Evolutionary conservation across 805 yeast species (phyloP).

Genomic region (Cyberlindnera sargentensis): DNA sequence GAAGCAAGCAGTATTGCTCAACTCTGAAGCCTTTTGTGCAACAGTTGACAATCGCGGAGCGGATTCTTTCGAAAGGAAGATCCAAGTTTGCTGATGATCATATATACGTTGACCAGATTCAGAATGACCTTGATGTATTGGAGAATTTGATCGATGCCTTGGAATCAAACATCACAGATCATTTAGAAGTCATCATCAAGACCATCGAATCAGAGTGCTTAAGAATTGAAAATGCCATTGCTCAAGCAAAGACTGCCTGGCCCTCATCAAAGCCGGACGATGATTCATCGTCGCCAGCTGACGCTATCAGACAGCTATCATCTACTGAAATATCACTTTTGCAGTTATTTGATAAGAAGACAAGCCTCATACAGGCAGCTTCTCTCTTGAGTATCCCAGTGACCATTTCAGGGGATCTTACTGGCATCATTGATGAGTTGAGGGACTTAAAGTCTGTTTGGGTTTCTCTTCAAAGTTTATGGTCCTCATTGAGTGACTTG

Average conservation of each 20-base stretch:
- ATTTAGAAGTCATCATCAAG: constrained; percentile 35
- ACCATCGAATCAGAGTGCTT: constrained; percentile 34
- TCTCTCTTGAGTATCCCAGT: constrained; percentile 28
- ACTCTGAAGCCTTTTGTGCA: constrained; percentile 3
- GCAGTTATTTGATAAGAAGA: constrained; percentile 13
- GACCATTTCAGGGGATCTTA: constrained; percentile 23
- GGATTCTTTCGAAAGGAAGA: constrained; percentile 34
- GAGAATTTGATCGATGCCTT: constrained; percentile 31
- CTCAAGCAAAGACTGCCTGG: constrained; percentile 39
- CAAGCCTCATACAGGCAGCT: constrained; percentile 25
- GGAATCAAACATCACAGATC: constrained; percentile 31
- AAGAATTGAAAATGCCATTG: constrained; percentile 28
- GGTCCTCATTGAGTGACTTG: constrained; percentile 38
- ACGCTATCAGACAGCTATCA: constrained; percentile 32
- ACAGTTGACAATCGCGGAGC: constrained; percentile 26
- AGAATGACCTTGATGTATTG: constrained; percentile 38
- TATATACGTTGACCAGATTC: constrained; percentile 58
- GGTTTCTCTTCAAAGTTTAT: constrained; percentile 48
- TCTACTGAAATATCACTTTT: constrained; percentile 27
- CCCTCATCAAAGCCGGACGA: constrained; percentile 37
- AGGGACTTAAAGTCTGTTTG: constrained; percentile 54
- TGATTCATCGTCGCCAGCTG: constrained; percentile 32
- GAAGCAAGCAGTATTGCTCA: constrained; percentile 12
- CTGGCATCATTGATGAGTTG: constrained; percentile 39
- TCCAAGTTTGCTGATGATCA: constrained; percentile 45